Conservation (phyloP, 2,329 filamentous ascomycete genomes). For the Metarhizium anisopliae region DNA sequence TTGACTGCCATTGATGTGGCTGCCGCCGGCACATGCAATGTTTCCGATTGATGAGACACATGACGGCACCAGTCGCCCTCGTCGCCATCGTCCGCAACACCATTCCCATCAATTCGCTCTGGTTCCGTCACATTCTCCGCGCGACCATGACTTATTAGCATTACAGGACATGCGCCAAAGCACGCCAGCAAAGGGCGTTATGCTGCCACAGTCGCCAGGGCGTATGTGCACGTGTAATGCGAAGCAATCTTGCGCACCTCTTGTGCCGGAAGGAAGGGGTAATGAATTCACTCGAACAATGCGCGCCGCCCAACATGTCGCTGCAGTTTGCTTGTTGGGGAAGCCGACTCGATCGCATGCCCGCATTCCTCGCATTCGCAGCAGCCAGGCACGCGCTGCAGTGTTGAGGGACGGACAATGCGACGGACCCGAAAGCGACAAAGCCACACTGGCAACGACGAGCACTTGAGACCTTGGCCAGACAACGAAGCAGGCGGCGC, state of each 20-base stretch:
- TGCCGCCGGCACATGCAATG: too few species aligned
- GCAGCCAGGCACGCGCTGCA: too few species aligned
- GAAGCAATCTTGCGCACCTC: too few species aligned
- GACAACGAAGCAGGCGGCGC: background rate
- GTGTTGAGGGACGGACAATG: background rate
- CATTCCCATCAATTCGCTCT: background rate
- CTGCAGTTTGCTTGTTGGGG: too few species aligned
- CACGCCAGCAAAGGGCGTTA: background rate
- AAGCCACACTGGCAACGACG: background rate
- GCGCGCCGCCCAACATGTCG: too few species aligned
- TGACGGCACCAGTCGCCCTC: background rate
- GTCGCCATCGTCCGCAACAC: background rate
- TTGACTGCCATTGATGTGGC: too few species aligned
- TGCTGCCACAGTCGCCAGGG: background rate
- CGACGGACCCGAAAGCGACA: slow-evolving; percentile 1
- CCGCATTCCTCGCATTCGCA: background rate
- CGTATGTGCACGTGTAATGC: background rate
- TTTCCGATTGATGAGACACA: too few species aligned
- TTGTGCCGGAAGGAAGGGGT: too few species aligned
- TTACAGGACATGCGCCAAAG: background rate
- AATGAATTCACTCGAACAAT: too few species aligned
- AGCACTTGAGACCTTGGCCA: background rate
- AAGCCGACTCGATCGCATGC: background rate
- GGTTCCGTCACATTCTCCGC: slow-evolving; percentile 1
- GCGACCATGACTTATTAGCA: background rate